phyloP scores from a whole-genome alignment of 768 basidiomycete species.

The Psilocybe azurescens region DNA sequence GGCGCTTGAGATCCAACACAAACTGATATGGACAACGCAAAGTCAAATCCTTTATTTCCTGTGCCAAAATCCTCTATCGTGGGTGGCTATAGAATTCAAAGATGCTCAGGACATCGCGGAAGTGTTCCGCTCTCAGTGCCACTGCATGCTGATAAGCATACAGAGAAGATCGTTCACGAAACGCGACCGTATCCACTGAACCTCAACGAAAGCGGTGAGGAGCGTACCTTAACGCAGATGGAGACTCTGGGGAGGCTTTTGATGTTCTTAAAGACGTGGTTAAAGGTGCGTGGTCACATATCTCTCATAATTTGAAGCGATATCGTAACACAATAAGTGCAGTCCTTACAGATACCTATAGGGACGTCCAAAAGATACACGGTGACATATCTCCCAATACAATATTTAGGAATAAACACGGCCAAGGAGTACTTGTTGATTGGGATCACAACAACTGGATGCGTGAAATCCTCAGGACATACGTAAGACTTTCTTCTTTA shows the following conservation, averaged over 20 bases:
- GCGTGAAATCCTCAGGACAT: background rate
- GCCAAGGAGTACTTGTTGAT: background rate
- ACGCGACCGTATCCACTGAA: background rate
- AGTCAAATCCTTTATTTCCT: background rate
- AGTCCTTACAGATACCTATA: no score
- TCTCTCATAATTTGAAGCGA: no score
- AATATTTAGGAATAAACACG: background rate
- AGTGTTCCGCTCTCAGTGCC: background rate
- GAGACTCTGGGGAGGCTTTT: background rate
- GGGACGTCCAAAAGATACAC: background rate
- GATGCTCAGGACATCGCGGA: background rate
- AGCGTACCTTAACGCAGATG: background rate
- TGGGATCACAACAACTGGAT: background rate
- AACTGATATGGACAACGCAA: background rate
- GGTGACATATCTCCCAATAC: background rate
- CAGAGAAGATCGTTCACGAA: background rate
- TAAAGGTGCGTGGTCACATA: background rate
- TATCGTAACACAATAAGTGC: no score
- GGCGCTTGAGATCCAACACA: background rate
- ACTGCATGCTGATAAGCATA: background rate
- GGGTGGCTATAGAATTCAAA: background rate
- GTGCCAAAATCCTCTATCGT: background rate
- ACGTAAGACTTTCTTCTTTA: background rate
- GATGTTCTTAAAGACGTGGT: background rate
- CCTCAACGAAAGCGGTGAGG: background rate